Evolutionary conservation across 352 stramenopile species (phyloP), one percentile per base, ranked within the genome.

Genomic region (Globisporangium acanthophoron): DNA sequence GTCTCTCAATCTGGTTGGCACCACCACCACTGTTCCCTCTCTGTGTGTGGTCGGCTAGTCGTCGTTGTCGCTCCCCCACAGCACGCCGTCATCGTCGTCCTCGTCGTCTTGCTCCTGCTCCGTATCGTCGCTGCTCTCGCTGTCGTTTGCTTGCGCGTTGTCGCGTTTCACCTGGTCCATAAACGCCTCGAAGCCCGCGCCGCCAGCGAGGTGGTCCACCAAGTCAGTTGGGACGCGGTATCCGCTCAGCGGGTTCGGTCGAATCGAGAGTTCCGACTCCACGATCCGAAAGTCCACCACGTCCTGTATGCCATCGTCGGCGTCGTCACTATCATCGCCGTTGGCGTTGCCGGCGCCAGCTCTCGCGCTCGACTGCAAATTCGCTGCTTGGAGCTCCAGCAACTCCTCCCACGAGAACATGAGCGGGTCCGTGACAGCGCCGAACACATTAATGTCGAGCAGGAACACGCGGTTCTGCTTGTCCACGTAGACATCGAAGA

Each of bases 381-480:
- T 39, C 5, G 61, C 59, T 2, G 67, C 61, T 11, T 63, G 61
- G 39, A 71, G 65, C 35, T 73, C 63, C 47, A 87, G 43, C 24
- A 93, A 60, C 61, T 98, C 92, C 7, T 85, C 66, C 92, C 92
- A 98, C 21, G 85, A 78, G 69, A 98, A 98, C 29, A 98, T 64
- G n/a, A 98, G 76, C 33, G 87, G 69, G 67, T 98, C 92, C 0
- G 95, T 98, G n/a, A 94, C 78, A 16, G 37, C 66, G 16, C 86
- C 85, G 75, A 96, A 98, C 13, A 97, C 85, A 73, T 98, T 98
- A 58, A 98, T 95, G 75, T 98, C 95, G 21, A 98, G 50, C 18
- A 98, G 68, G 66, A 90, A 97, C 29, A 97, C 87, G 41, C 87
- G 78, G 62, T 90, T 73, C 47, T 94, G 78, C 66, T 96, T 97